phyloP scores from a whole-genome alignment of 2,329 filamentous ascomycete species.

The Apiospora rasikravindrae region DNA sequence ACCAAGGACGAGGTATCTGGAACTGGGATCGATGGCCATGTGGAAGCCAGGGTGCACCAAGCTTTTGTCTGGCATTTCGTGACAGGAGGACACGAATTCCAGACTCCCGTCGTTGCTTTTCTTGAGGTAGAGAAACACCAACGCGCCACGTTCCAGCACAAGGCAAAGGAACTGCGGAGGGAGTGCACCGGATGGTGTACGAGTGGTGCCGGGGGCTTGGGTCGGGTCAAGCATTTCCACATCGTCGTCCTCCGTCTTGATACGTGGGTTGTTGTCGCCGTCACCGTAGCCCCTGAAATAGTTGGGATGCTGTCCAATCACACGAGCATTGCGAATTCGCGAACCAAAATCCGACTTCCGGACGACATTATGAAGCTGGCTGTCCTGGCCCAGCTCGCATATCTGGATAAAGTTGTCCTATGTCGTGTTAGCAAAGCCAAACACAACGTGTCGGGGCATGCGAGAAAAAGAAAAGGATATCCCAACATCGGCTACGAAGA shows the following conservation, averaged over 20 bases:
- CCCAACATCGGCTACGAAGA: not conserved
- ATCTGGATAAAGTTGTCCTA: conserved; percentile 82
- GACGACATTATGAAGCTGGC: conserved; percentile 76
- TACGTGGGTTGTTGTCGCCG: conserved; percentile 26
- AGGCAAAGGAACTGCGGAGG: conserved; percentile 85
- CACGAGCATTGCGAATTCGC: conserved; percentile 78
- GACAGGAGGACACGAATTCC: conserved; percentile 65
- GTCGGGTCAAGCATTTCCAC: conserved; percentile 39
- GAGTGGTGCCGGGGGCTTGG: conserved; percentile 20
- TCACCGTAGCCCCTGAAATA: conserved; percentile 38
- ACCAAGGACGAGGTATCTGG: conserved; percentile 70
- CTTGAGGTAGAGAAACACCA: conserved; percentile 77
- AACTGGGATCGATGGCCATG: conserved; percentile 80
- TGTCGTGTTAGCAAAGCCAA: conserved; percentile 23
- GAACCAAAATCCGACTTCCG: conserved; percentile 79
- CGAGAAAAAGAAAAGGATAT: not conserved
- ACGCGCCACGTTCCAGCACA: conserved; percentile 72
- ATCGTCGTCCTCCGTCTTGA: conserved; percentile 49
- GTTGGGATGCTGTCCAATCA: conserved; percentile 66
- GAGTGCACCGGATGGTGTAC: conserved; percentile 37
- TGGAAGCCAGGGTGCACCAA: conserved; percentile 66
- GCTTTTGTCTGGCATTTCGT: conserved; percentile 63
- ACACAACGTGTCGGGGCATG: not conserved
- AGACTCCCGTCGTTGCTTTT: conserved; percentile 49
- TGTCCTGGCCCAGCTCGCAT: conserved; percentile 72